phyloP scores from a whole-genome alignment of 805 yeast genomes.

The Suhomyces sp. region DNA sequence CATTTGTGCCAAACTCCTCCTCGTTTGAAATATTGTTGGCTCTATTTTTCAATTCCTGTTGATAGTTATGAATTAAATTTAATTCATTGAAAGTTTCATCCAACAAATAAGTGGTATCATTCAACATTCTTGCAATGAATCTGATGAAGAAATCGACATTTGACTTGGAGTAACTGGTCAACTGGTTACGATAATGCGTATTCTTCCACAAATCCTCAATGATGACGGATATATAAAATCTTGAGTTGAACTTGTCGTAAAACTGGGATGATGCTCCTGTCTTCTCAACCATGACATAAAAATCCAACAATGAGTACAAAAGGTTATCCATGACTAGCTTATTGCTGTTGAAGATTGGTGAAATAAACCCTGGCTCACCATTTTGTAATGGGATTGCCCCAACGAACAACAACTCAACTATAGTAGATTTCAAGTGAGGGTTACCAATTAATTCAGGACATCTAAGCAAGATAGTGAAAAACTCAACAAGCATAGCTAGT shows the following conservation, averaged over 20 bases:
- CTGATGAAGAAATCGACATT: constrained; percentile 84
- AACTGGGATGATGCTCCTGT: constrained; percentile 95
- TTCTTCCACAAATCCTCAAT: constrained; percentile 81
- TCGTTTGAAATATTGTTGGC: constrained; percentile 25
- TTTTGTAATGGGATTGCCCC: constrained; percentile 60
- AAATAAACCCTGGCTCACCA: constrained; percentile 73
- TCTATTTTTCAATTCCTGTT: constrained; percentile 58
- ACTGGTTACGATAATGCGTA: constrained; percentile 63
- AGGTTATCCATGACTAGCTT: constrained; percentile 61
- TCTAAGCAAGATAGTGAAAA: constrained; percentile 70
- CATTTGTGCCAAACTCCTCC: constrained; percentile 50
- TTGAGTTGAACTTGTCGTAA: constrained; percentile 89
- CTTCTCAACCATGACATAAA: constrained; percentile 91
- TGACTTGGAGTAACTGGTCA: constrained; percentile 61
- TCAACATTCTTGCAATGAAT: constrained; percentile 90
- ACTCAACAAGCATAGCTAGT: constrained; percentile 59
- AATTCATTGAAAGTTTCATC: constrained; percentile 87
- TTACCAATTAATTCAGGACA: constrained; percentile 84
- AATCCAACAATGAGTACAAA: constrained; percentile 79
- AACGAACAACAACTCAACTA: constrained; percentile 74
- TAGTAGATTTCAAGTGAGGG: constrained; percentile 86
- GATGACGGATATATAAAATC: constrained; percentile 82
- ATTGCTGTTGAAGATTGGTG: constrained; percentile 61
- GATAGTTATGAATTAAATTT: constrained; percentile 71
- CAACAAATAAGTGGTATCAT: constrained; percentile 86